Percentiles rank a stretch among this genome's conserved stretches.
Conservation (phyloP, 345 rosid genomes). For the Dovyalis caffra region DNA sequence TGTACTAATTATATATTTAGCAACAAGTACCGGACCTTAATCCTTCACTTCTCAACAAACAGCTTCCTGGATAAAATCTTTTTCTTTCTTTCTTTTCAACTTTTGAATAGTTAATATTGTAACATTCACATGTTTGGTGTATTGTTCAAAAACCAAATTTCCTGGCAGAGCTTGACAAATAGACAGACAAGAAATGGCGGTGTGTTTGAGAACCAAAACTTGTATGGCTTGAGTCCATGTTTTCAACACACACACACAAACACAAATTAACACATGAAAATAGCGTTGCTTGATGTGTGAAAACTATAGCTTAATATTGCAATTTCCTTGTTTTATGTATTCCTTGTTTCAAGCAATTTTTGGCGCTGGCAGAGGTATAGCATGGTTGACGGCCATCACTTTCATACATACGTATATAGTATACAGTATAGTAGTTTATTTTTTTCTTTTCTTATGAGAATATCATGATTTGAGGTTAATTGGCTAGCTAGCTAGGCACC, state of each 20-base stretch:
- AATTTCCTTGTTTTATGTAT: background rate
- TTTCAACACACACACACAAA: background rate
- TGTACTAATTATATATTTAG: background rate
- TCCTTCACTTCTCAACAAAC: background rate
- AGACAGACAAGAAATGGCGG: background rate
- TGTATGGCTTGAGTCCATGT: background rate
- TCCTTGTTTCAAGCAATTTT: background rate
- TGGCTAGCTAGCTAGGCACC: no score
- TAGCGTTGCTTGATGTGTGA: background rate
- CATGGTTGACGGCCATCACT: no score
- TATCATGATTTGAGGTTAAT: no score
- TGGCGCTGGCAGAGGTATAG: background rate
- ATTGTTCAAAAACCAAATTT: background rate
- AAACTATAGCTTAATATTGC: background rate
- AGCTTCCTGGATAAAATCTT: background rate
- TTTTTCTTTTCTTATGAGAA: no score
- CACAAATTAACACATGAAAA: no score
- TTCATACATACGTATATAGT: no score
- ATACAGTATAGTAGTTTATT: no score
- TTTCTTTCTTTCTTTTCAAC: no score
- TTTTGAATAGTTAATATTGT: background rate
- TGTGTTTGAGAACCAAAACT: background rate
- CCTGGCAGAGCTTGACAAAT: background rate
- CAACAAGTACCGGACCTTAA: background rate
- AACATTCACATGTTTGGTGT: background rate